Base-by-base conservation (phyloP, 768 basidiomycete genomes). In the Suillus placidus region DNA sequence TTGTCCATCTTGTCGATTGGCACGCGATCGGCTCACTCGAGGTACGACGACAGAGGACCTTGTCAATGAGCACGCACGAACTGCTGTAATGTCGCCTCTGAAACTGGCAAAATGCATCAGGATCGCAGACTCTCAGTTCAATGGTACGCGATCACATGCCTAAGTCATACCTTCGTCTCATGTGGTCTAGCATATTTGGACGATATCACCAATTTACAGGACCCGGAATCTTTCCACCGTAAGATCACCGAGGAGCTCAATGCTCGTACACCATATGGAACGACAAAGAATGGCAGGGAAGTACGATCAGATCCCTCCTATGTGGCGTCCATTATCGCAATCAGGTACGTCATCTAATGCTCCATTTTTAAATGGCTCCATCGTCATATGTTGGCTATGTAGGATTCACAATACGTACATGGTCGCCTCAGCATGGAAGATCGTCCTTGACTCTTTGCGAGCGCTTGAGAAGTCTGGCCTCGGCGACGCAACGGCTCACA, bases 341-440 rank as follows among this genome's bases (percentile, higher is more conserved):
- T 85, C 64, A 87, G 83, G 91, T 89, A 74, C 43, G 74, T 62
- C 57, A 42, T 69, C 37, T 34, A 64, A 62, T 66, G 23, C 18
- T 61, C 30, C 40, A 58, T n/a, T 55, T 55, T 35, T 20, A 55
- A 55, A 6, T 20, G 32, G 63, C 23, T 45, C 20, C 51, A 47
- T 45, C 3, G 64, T 67, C 35, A 34, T 69, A 62, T 63, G 45
- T 67, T 32, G 40, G 61, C 49, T 70, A 30, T 51, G 26, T 51
- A 94, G 93, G 75, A 82, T 94, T 62, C 93, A 95, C 76, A 95
- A 94, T 73, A 76, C 86, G 9, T 93, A 92, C 75, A 86, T 91
- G 84, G 81, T 94, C 40, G 90, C 92, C n/a, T 87, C 91, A 18
- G 89, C 87, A 1, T 95, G 93, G 93, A 91, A 84, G 68, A 78